Percentiles rank a stretch among this genome's conserved stretches.
Conservation (phyloP, 352 stramenopile genomes). For the Phytopythium delawarense region DNA sequence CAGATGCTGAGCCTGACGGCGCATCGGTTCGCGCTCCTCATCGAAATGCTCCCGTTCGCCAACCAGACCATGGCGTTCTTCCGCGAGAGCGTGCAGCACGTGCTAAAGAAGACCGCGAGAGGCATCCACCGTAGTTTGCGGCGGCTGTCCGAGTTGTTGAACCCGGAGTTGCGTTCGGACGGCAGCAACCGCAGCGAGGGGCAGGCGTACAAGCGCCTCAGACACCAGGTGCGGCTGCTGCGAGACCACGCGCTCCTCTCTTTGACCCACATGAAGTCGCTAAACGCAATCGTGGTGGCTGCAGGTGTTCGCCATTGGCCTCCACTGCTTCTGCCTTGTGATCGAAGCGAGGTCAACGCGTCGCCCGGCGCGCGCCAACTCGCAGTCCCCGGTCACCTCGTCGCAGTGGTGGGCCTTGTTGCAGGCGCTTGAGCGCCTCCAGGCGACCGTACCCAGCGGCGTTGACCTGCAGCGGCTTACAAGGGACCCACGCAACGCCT, state of each 20-base stretch:
- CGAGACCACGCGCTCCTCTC: background rate
- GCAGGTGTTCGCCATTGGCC: slow-evolving; percentile 42
- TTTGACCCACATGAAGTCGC: background rate
- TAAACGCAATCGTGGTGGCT: background rate
- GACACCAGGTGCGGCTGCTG: background rate
- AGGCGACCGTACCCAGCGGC: background rate
- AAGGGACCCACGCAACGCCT: background rate
- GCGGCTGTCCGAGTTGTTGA: background rate
- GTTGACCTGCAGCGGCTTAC: background rate
- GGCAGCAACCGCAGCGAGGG: background rate
- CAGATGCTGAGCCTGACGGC: slow-evolving; percentile 48
- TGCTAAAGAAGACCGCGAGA: slow-evolving; percentile 46
- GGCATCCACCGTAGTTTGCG: slow-evolving; percentile 38
- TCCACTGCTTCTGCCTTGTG: slow-evolving; percentile 33
- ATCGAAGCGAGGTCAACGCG: slow-evolving; percentile 9
- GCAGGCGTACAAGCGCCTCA: background rate
- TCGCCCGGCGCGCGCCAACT: slow-evolving; percentile 12
- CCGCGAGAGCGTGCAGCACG: slow-evolving; percentile 16
- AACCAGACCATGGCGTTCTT: slow-evolving; percentile 44
- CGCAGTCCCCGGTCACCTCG: background rate
- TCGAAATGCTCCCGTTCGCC: slow-evolving; percentile 53
- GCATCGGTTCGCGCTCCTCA: slow-evolving; percentile 44
- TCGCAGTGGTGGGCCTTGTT: background rate
- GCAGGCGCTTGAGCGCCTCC: background rate
- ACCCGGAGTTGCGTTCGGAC: background rate